These are phyloP conservation scores for Fusarium circinatum DNA, from an alignment of 2,329 filamentous ascomycete genomes.

Conservation along the genomic window DNA sequence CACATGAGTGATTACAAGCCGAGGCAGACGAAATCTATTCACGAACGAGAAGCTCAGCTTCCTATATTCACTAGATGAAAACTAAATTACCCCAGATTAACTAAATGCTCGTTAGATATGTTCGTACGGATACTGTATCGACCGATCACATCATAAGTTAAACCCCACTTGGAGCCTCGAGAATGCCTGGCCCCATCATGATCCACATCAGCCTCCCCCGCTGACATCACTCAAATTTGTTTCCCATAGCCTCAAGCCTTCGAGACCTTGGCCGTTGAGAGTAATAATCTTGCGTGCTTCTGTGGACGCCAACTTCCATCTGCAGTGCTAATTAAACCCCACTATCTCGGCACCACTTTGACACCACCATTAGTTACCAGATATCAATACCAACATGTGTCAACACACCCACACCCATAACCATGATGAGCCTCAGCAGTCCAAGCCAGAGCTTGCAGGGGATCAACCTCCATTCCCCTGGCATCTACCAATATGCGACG, in stretches of 20 bases:
- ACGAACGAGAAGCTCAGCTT: not conserved
- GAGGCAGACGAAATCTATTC: conserved; percentile 1
- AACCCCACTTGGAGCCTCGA: conserved; percentile 28
- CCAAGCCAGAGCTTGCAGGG: not conserved
- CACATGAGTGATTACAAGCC: conserved; percentile 15
- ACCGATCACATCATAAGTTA: not conserved
- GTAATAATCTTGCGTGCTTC: conserved; percentile 1
- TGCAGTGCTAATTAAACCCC: not conserved
- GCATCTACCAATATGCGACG: conserved; percentile 77
- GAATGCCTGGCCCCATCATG: conserved; percentile 2
- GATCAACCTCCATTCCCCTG: conserved; percentile 66
- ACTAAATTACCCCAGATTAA: not conserved
- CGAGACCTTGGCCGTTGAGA: not conserved
- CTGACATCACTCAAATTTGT: conserved; percentile 23
- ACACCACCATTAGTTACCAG: not conserved
- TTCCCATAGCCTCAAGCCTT: not conserved
- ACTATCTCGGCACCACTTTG: not conserved
- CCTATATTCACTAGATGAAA: not conserved
- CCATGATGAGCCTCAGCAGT: conserved; percentile 3
- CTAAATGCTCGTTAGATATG: not conserved
- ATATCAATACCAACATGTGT: conserved; percentile 10
- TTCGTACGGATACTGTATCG: not conserved
- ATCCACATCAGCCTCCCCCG: conserved; percentile 22
- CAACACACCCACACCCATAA: conserved; percentile 15
- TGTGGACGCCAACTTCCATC: not conserved